Conservation (phyloP, 2,329 filamentous ascomycete species). For the Aureobasidium leucospermi region DNA sequence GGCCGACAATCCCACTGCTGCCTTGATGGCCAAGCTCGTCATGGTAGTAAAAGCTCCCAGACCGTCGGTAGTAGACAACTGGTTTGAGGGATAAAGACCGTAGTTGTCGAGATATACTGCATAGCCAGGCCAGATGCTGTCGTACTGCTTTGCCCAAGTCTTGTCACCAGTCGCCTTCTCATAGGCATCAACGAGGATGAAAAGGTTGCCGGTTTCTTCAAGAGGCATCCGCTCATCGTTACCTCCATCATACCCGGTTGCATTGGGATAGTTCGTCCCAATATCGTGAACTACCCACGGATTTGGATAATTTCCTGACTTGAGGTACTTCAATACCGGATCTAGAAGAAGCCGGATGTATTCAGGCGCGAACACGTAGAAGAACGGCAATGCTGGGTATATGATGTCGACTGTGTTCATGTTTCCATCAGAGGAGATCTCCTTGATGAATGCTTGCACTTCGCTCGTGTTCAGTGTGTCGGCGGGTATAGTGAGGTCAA, state of each 20-base stretch:
- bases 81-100: constrained; percentile 32
- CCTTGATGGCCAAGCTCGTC: constrained; percentile 42
- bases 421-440: constrained; percentile 36
- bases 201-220: constrained; percentile 43
- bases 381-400: constrained; percentile 37
- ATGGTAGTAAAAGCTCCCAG: constrained; percentile 36
- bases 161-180: constrained; percentile 32
- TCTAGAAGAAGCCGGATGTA: constrained; percentile 38
- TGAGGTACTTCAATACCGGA: constrained; percentile 36
- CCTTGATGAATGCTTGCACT: constrained; percentile 35
- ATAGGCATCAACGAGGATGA: constrained; percentile 47
- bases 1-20: constrained; percentile 40
- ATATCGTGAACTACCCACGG: constrained; percentile 22
- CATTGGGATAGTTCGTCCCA: constrained; percentile 22
- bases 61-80: constrained; percentile 38
- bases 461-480: constrained; percentile 27
- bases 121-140: constrained; percentile 23
- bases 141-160: constrained; percentile 31
- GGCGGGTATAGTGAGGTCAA: constrained; percentile 33
- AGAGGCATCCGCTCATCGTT: constrained; percentile 33
- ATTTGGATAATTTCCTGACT: constrained; percentile 19
- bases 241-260: constrained; percentile 23
- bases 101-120: constrained; percentile 37
- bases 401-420: constrained; percentile 39
- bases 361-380: constrained; percentile 35